Percentiles rank a stretch among this genome's conserved stretches.
These are phyloP conservation scores for Fragaria ananassa DNA, from an alignment of 306 rosid genomes.

Conservation along the genomic window DNA sequence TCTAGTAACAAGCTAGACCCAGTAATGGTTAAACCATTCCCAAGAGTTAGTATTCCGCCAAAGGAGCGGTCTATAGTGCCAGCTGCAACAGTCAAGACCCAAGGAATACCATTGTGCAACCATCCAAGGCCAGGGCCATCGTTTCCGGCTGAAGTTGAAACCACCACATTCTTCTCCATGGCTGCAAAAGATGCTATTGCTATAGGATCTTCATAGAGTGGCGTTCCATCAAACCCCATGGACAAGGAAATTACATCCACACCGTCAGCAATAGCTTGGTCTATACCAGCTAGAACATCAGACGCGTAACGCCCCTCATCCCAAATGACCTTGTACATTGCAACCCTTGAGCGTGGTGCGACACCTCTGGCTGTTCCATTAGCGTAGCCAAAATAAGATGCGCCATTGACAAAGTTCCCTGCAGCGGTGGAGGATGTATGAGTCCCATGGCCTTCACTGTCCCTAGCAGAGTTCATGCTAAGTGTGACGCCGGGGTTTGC, in stretches of 20 bases:
- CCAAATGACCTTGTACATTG: slow-evolving; percentile 26
- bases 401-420: slow-evolving; percentile 15
- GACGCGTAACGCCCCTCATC: slow-evolving; percentile 5
- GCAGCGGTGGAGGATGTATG: slow-evolving; percentile 26
- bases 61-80: slow-evolving; percentile 15
- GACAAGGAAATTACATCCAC: slow-evolving; percentile 29
- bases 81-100: slow-evolving; percentile 20
- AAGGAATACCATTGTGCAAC: slow-evolving; percentile 16
- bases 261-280: slow-evolving; percentile 20
- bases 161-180: slow-evolving; percentile 20
- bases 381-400: slow-evolving; percentile 23
- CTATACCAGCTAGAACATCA: slow-evolving; percentile 24
- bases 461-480: slow-evolving; percentile 28
- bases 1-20: slow-evolving; percentile 14
- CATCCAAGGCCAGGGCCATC: not conserved
- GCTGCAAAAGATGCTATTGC: slow-evolving; percentile 28
- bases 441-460: slow-evolving; percentile 28
- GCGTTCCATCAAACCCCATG: not conserved
- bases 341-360: slow-evolving; percentile 20
- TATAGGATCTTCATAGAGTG: slow-evolving; percentile 8
- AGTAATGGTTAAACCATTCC: not conserved
- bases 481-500: slow-evolving; percentile 7
- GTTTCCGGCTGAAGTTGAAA: slow-evolving; percentile 28
- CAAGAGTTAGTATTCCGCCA: slow-evolving; percentile 3
- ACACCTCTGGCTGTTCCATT: slow-evolving; percentile 29